A percentile compares a stretch with the other conserved stretches of the same genome.
Evolutionary conservation across 768 basidiomycete genomes (phyloP).

Genomic region (Coprinopsis strossmayeri): DNA sequence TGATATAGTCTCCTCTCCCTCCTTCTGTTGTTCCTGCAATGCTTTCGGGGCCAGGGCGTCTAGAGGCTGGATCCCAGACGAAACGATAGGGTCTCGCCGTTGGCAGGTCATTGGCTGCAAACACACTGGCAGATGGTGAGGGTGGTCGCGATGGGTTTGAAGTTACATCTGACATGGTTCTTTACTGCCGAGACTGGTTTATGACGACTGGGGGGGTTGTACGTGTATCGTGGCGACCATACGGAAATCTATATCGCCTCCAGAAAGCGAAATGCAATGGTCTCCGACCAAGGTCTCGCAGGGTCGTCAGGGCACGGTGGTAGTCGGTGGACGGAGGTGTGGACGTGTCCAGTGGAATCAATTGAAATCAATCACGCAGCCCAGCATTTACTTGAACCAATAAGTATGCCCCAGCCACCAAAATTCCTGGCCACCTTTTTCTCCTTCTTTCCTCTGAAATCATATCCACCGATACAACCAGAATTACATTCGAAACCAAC

Average conservation of each 20-base stretch:
- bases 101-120: slow-evolving; percentile 27
- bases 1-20: slow-evolving; percentile 55
- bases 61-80: slow-evolving; percentile 61
- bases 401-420: slow-evolving; percentile 4
- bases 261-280: too few relatives aligned
- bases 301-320: too few relatives aligned
- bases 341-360: neutral
- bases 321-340: neutral
- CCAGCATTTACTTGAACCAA: neutral
- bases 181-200: neutral
- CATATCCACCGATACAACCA: slow-evolving; percentile 35
- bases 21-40: slow-evolving; percentile 69
- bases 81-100: slow-evolving; percentile 63
- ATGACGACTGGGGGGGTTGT: neutral
- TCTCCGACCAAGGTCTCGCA: too few relatives aligned
- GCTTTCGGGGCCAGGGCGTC: slow-evolving; percentile 61
- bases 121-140: slow-evolving; percentile 43
- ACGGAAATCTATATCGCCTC: neutral
- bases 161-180: slow-evolving; percentile 38
- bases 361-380: slow-evolving; percentile 7
- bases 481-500: slow-evolving; percentile 14
- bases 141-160: slow-evolving; percentile 51
- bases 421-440: slow-evolving; percentile 42
- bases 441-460: slow-evolving; percentile 53
- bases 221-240: neutral